Base-by-base conservation (phyloP, 2,329 filamentous ascomycete genomes). In the Neonectria hederae region DNA sequence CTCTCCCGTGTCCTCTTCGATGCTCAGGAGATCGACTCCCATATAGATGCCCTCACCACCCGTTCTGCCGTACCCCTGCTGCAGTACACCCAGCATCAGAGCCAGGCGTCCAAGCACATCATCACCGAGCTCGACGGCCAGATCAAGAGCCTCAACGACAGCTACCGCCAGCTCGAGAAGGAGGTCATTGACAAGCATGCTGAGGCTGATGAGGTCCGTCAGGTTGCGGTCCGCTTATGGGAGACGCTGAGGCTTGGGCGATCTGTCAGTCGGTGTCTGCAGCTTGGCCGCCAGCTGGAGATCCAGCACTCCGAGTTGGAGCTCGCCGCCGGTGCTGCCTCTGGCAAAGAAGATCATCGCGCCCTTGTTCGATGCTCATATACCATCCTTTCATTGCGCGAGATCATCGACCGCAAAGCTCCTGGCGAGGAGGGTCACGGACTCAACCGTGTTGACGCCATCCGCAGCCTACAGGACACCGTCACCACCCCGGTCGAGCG, bases 1-100 rank as follows among this genome's bases (percentile, higher is more conserved):
- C 86, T 99, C 52, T 97, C 94, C 5, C 89, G 93, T 59, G 94
- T 97, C 5, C 89, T 98, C 7, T 99, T 99, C 80, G 96, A 99
- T 79, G 90, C 96, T 3, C 96, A 98, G 77, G 96, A 98, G 80
- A 91, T 99, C 69, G 95, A 98, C 80, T 97, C 94, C 0, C 94
- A 97, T 76, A 97, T 99, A 68, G 93, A 99, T 78, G 87, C 88
- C 4, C 86, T 98, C 43, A 97, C 95, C 6, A 96, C 94, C 2
- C 90, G 92, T 67, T 92, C 90, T 28, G 94, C 96, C 3, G 82
- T 95, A 0, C 92, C 94, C 0, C 84, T 99, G 28, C 86, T 99
- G 21, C 83, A 89, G 30, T 87, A 97, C 78, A 97, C 94, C 3
- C 85, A 89, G 65, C 82, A 87, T 46, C 92, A 96, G 77, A 92